Evolutionary conservation across 768 basidiomycete species (phyloP), one percentile per base, ranked within the genome.

Genomic region (Hygrocybe punicea): DNA sequence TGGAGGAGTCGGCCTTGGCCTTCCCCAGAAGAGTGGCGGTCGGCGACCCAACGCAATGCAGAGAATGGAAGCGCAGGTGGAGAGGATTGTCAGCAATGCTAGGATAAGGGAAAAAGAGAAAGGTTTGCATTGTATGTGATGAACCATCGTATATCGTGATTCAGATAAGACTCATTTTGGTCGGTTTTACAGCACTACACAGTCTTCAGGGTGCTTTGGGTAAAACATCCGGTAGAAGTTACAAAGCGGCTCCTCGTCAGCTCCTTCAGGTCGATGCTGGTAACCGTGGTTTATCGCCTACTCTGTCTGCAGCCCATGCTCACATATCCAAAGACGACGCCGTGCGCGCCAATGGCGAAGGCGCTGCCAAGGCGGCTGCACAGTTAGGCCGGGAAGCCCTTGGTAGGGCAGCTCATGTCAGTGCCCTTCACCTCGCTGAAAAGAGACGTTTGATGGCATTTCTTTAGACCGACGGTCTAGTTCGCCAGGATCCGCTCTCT

Each of bases 241-340:
- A 94, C 67, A 94, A 93, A 65, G 93, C 94, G 29, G 95, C 95
- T n/a, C 97, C 97, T 13, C 84, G 96, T 40, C 96, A 97, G 59
- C 84, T 98, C 23, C 81, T 99, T 4, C 93, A 98, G 69, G 93
- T 98, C 8, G 89, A 91, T 57, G 66, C 84, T 49, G 67, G 72
- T 35, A 73, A 76, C 58, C 61, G 78, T 39, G 64, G 69, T 35
- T 63, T 72, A n/a, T 79, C 79, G 9, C 79, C 79, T 9, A 75
- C 78, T 42, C 50, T 79, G 60, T 67, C 78, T 60, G 65, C 78
- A 66, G 73, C 81, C 56, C 69, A 76, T 70, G 60, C 73, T 8
- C 78, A 82, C 73, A 82, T 83, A 37, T 80, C 82, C 47, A 86
- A 81, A 68, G 76, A 82, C 36, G 82, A 83, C 36, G 71, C 69